Conservation (phyloP, 257 asterid species). For the Solanum arcanum region DNA sequence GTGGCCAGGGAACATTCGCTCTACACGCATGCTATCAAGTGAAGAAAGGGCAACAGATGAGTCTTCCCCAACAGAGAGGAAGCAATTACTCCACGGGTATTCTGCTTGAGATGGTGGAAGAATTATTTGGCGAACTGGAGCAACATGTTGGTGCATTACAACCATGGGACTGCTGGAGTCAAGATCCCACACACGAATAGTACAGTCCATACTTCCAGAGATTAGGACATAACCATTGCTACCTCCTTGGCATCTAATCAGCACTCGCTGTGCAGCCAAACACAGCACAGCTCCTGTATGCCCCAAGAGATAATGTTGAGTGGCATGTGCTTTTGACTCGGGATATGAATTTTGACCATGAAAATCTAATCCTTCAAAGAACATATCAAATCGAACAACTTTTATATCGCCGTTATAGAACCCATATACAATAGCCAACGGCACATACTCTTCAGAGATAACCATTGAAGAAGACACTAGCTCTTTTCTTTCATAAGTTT, state of each 20-base stretch:
- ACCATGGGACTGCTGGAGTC: slow-evolving; percentile 51
- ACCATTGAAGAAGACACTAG: slow-evolving; percentile 88
- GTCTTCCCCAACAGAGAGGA: slow-evolving; percentile 81
- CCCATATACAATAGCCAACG: slow-evolving; percentile 85
- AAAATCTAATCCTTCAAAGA: slow-evolving; percentile 35
- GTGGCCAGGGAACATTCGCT: slow-evolving; percentile 93
- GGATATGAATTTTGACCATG: slow-evolving; percentile 18
- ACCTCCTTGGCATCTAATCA: slow-evolving; percentile 30
- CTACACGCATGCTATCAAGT: slow-evolving; percentile 71
- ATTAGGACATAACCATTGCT: slow-evolving; percentile 55
- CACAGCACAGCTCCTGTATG: slow-evolving; percentile 84
- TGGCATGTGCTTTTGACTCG: slow-evolving; percentile 22
- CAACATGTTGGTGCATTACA: slow-evolving; percentile 86
- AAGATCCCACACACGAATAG: slow-evolving; percentile 90
- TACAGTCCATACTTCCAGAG: slow-evolving; percentile 92
- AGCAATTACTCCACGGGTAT: slow-evolving; percentile 84
- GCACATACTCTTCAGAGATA: slow-evolving; percentile 56
- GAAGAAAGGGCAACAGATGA: slow-evolving; percentile 70
- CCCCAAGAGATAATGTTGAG: slow-evolving; percentile 51
- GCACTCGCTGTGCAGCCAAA: slow-evolving; percentile 77
- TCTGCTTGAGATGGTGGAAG: slow-evolving; percentile 59
- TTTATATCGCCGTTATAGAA: slow-evolving; percentile 68
- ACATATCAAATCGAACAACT: slow-evolving; percentile 54
- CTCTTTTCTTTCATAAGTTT: slow-evolving; percentile 22
- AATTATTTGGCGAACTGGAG: slow-evolving; percentile 86